A percentile compares a stretch with the other conserved stretches of the same genome.
phyloP scores from a whole-genome alignment of 768 basidiomycete genomes.

The Dacryopinax primogenitus region DNA sequence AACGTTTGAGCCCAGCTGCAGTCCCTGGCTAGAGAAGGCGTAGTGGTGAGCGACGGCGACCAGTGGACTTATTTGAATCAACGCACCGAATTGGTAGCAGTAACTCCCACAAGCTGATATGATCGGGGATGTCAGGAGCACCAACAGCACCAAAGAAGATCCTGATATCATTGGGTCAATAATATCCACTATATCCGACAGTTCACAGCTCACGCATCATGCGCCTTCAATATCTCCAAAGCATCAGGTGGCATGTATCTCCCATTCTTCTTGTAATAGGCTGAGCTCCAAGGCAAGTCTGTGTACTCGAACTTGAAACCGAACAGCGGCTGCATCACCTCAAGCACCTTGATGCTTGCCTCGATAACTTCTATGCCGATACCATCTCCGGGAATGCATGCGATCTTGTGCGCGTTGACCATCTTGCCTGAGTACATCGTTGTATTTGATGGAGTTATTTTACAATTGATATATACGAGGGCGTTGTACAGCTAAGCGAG shows the following conservation, averaged over 20 bases:
- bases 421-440: background rate
- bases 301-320: slow-evolving; percentile 37
- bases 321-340: slow-evolving; percentile 33
- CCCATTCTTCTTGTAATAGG: slow-evolving; percentile 35
- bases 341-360: slow-evolving; percentile 36
- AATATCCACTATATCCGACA: slow-evolving; percentile 24
- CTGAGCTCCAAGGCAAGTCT: slow-evolving; percentile 38
- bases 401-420: slow-evolving; percentile 29
- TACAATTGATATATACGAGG: background rate
- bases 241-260: slow-evolving; percentile 33
- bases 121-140: slow-evolving; percentile 42
- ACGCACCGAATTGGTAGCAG: slow-evolving; percentile 40
- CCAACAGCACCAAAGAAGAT: slow-evolving; percentile 41
- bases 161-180: slow-evolving; percentile 32
- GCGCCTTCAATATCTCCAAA: slow-evolving; percentile 21
- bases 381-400: slow-evolving; percentile 42
- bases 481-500: background rate
- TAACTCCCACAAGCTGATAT: slow-evolving; percentile 45
- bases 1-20: slow-evolving; percentile 27
- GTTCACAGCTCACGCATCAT: slow-evolving; percentile 20
- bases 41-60: slow-evolving; percentile 17
- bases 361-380: slow-evolving; percentile 43
- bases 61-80: slow-evolving; percentile 34
- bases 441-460: background rate
- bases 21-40: background rate